Evolutionary conservation across 2,329 filamentous ascomycete genomes (phyloP), one percentile per base, ranked within the genome.

Genomic region (Leptographium procerum): DNA sequence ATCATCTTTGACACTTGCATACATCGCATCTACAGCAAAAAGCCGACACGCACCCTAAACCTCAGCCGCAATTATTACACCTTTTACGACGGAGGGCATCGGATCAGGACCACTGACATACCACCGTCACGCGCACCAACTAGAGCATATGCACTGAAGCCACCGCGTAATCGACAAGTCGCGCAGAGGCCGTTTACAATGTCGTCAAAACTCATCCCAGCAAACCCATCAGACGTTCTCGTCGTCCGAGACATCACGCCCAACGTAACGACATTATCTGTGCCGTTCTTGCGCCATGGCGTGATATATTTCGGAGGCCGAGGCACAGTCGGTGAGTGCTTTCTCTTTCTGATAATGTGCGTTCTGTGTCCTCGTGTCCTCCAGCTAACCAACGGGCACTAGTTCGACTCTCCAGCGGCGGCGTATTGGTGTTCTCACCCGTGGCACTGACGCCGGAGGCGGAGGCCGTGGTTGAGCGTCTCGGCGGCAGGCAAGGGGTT

Each of bases 341-440:
- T 8, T 48, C n/a, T 28, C 4, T 48, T 34, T 31, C 24, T 13
- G 29, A 33, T 47, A 9, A 14, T 26, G 2, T 7, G n/a, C n/a
- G 14, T 43, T 43, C 6, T 19, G 51, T 29, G 4, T n/a, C n/a
- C n/a, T n/a, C n/a, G n/a, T 48, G 13, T 19, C 36, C 36, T 24
- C 9, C 4, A 34, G 14, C 16, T 54, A 5, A 59, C 62, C 60
- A 56, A 63, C 59, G 26, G 19, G 3, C n/a, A 0, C 29, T 14
- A 48, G 57, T 64, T 90, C 87, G 85, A 65, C 82, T 99, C 65
- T 80, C 83, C 59, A 86, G 85, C 11, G 91, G 91, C 59, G 76
- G 81, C 52, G 82, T 97, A 47, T 89, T 90, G 64, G 85, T 96
- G 70, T 96, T 96, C 80, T 96, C 91, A 0, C 94, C 94, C 22